A percentile compares a stretch with the other conserved stretches of the same genome.
Evolutionary conservation across 2,329 filamentous ascomycete genomes (phyloP).

Genomic region (Elsinoe perseae): DNA sequence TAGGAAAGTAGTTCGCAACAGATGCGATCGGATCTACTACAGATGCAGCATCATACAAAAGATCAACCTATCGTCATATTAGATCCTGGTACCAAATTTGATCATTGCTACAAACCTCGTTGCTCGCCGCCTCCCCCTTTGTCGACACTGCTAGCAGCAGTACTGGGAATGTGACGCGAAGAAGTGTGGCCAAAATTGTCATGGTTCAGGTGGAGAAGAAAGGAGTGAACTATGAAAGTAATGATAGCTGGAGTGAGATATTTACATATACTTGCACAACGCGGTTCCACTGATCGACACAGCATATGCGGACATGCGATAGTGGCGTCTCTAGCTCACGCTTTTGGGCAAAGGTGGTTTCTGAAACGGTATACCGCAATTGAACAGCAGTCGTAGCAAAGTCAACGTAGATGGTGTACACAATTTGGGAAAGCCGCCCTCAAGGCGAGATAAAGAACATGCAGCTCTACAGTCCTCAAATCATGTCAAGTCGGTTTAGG

Average conservation of each 20-base stretch:
- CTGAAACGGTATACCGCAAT: too few species aligned
- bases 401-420: too few species aligned
- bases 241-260: neutral
- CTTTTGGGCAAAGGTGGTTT: too few species aligned
- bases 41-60: conserved; percentile 1
- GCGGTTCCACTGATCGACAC: conserved; percentile 35
- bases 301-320: conserved; percentile 41
- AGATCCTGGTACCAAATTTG: neutral
- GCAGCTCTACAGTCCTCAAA: too few species aligned
- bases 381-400: too few species aligned
- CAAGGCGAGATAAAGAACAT: too few species aligned
- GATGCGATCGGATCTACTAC: neutral
- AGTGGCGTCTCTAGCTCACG: conserved; percentile 33
- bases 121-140: neutral
- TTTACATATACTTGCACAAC: conserved; percentile 9
- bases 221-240: neutral
- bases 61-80: neutral
- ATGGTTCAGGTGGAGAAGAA: neutral
- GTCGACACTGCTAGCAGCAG: neutral
- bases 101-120: neutral
- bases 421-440: too few species aligned
- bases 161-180: neutral
- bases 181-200: neutral
- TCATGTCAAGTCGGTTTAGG: too few species aligned
- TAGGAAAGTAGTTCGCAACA: conserved; percentile 3